phyloP scores from a whole-genome alignment of 345 rosid species.

The Turnera subulata region DNA sequence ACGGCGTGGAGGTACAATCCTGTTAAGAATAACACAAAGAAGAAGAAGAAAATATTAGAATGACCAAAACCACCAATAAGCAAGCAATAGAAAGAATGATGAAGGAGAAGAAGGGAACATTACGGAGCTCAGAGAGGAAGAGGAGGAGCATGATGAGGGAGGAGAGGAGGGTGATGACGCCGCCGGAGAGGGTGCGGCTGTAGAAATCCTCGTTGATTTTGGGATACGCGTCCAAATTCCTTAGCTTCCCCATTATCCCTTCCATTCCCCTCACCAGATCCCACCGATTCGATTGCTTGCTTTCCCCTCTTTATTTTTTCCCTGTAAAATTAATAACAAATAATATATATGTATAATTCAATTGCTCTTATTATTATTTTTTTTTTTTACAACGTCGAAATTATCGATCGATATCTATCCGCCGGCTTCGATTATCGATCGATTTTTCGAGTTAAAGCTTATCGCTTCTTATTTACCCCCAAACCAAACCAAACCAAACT shows the following conservation, averaged over 20 bases:
- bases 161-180: conserved; percentile 80
- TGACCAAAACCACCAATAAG: background rate
- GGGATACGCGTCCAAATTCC: conserved; percentile 92
- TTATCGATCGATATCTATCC: too few species aligned
- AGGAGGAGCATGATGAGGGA: conserved; percentile 90
- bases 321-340: too few species aligned
- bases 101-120: conserved; percentile 7
- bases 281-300: background rate
- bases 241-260: conserved; percentile 58
- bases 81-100: background rate
- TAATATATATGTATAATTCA: too few species aligned
- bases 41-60: background rate
- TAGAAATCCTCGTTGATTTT: conserved; percentile 96
- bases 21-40: conserved; percentile 30
- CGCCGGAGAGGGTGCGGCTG: conserved; percentile 93
- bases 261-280: conserved; percentile 37
- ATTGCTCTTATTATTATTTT: too few species aligned
- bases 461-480: too few species aligned
- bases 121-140: conserved; percentile 94
- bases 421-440: too few species aligned
- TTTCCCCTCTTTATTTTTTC: too few species aligned
- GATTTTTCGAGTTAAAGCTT: too few species aligned
- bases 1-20: conserved; percentile 76
- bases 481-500: too few species aligned
- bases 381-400: too few species aligned